A percentile compares a stretch with the other conserved stretches of the same genome.
phyloP scores from a whole-genome alignment of 495 filamentous ascomycete species.

The Lasiosphaeria miniovina region DNA sequence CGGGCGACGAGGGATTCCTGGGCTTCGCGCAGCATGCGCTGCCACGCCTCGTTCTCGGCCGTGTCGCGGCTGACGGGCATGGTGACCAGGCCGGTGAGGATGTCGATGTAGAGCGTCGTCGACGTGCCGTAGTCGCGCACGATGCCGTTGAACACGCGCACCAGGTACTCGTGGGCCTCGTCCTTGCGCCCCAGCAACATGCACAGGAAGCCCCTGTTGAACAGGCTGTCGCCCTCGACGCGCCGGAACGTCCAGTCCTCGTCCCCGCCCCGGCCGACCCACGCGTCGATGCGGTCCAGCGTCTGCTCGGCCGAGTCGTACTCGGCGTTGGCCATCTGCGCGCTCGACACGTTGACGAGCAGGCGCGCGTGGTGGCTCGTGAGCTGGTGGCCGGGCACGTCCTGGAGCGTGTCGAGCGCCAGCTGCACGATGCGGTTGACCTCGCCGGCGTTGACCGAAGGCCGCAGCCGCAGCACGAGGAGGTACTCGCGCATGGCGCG shows the following conservation, averaged over 20 bases:
- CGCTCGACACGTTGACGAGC: constrained; percentile 14
- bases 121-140: neutral
- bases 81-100: neutral
- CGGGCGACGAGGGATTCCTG: neutral
- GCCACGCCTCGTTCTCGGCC: constrained; percentile 1
- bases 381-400: constrained; percentile 2
- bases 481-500: constrained; percentile 18
- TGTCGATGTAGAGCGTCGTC: neutral
- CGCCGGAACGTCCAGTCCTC: neutral
- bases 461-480: constrained; percentile 11
- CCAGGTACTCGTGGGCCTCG: neutral
- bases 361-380: constrained; percentile 13
- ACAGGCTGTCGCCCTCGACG: neutral
- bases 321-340: constrained; percentile 11
- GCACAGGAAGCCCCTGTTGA: constrained; percentile 3
- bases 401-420: neutral
- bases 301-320: constrained; percentile 12
- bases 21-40: neutral
- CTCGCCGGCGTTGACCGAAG: constrained; percentile 5
- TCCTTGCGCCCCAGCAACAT: neutral
- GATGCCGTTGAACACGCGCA: neutral
- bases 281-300: constrained; percentile 4
- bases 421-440: constrained; percentile 12
- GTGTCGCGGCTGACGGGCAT: neutral
- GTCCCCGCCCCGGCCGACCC: neutral